These are phyloP conservation scores for Sphagnum fallax DNA, from an alignment of 228 moss, liverwort and hornwort genomes.

Conservation along the genomic window DNA sequence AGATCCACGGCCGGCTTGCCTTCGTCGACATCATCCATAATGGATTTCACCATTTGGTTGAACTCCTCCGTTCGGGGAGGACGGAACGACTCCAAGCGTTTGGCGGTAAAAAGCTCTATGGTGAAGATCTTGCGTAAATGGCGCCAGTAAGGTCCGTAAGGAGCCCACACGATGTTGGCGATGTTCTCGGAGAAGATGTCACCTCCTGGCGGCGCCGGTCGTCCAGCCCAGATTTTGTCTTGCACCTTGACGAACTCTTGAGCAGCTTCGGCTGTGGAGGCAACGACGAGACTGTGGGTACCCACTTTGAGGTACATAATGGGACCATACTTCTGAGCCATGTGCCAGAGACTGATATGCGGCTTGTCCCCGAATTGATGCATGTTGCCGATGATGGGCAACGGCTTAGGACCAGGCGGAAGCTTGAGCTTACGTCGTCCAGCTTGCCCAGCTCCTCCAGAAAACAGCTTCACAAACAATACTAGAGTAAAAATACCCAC, in stretches of 20 bases:
- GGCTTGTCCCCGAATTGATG: conserved; percentile 28
- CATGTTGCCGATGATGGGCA: conserved; percentile 39
- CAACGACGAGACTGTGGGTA: conserved; percentile 24
- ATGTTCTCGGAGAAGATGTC: conserved; percentile 16
- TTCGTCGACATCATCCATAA: conserved; percentile 20
- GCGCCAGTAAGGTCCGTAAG: conserved; percentile 34
- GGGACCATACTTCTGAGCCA: conserved; percentile 18
- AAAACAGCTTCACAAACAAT: too few relatives aligned
- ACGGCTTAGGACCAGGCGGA: conserved; percentile 31
- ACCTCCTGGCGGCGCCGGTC: conserved; percentile 19
- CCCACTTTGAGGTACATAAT: conserved; percentile 38
- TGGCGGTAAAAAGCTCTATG: conserved; percentile 40
- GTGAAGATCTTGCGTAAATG: conserved; percentile 49
- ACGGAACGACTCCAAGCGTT: conserved; percentile 29
- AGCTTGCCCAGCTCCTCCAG: too few relatives aligned
- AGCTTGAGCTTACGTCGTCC: neutral
- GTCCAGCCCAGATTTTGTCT: conserved; percentile 30
- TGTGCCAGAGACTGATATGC: conserved; percentile 13
- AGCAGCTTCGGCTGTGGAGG: conserved; percentile 29
- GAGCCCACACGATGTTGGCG: neutral
- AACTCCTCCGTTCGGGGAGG: conserved; percentile 29
- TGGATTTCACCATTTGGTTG: conserved; percentile 13
- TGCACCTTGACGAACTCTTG: conserved; percentile 25
- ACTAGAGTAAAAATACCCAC: too few relatives aligned
- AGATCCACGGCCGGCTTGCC: conserved; percentile 15